Conservation (phyloP, 352 stramenopile species). For the Globisporangium okanoganense region DNA sequence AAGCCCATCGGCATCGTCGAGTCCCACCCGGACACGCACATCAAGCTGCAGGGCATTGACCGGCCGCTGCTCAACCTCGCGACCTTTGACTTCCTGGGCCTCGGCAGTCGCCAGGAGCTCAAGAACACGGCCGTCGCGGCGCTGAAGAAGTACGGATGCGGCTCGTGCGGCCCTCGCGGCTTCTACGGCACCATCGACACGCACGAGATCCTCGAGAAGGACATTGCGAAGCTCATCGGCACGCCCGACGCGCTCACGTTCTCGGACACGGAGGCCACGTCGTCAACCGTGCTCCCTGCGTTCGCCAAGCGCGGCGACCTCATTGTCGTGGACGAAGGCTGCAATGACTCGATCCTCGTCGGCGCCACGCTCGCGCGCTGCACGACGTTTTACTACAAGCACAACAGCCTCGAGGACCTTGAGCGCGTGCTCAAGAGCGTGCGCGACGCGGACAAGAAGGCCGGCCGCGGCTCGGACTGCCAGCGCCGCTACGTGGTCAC, state of each 20-base stretch:
- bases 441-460: constrained; percentile 85
- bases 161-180: constrained; percentile 95
- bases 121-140: constrained; percentile 87
- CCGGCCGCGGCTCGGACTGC: constrained; percentile 69
- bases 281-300: constrained; percentile 92
- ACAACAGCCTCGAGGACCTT: constrained; percentile 98
- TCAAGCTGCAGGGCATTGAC: constrained; percentile 71
- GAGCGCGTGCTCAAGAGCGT: constrained; percentile 89
- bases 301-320: constrained; percentile 98
- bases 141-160: constrained; percentile 96
- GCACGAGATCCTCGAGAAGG: constrained; percentile 89
- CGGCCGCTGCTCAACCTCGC: constrained; percentile 92
- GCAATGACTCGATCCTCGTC: constrained; percentile 93
- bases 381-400: constrained; percentile 95
- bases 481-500: constrained; percentile 97
- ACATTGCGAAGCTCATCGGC: constrained; percentile 89
- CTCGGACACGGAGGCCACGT: constrained; percentile 94
- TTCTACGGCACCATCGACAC: constrained; percentile 98
- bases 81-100: constrained; percentile 96
- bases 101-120: constrained; percentile 81
- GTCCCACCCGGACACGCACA: constrained; percentile 69
- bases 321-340: constrained; percentile 94
- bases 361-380: constrained; percentile 93
- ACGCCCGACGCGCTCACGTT: constrained; percentile 96
- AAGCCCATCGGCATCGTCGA: constrained; percentile 77